Percentiles rank a stretch among this genome's conserved stretches.
Evolutionary conservation across 192 early-diverging fungal genomes (phyloP).

Genomic region (Cetraspora pellucida): DNA sequence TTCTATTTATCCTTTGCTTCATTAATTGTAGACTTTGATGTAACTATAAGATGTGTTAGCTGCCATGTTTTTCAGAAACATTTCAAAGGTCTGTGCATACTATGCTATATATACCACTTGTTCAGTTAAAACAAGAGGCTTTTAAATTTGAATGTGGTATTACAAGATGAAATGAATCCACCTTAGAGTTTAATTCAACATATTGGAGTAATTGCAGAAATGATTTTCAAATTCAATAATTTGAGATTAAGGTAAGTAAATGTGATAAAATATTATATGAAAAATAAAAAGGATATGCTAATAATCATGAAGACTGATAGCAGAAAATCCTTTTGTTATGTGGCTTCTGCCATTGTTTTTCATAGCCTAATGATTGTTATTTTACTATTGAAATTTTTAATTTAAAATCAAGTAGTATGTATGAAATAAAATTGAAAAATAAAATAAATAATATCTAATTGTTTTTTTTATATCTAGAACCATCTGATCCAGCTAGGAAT

Average conservation of each 20-base stretch:
- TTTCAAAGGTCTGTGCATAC: neutral
- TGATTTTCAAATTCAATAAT: neutral
- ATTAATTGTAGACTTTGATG: conserved; percentile 7
- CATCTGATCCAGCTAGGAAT: neutral
- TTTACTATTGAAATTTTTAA: neutral
- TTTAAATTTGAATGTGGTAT: neutral
- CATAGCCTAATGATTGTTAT: neutral
- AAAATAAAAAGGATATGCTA: neutral
- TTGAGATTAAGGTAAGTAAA: neutral
- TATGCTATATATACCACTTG: neutral
- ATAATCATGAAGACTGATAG: neutral
- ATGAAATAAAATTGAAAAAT: neutral
- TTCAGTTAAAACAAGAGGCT: neutral
- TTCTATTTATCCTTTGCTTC: neutral
- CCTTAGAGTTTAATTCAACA: neutral
- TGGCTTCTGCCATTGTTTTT: neutral
- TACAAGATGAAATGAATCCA: too few species aligned
- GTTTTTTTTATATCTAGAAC: neutral
- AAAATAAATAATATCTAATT: neutral
- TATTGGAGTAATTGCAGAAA: neutral
- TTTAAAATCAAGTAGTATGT: neutral
- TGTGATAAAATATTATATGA: neutral
- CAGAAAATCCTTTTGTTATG: neutral
- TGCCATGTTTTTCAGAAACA: neutral
- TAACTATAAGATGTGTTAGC: neutral